Base-by-base conservation (phyloP, 2,329 filamentous ascomycete genomes). In the Nothophaeocryptopus gaeumannii region DNA sequence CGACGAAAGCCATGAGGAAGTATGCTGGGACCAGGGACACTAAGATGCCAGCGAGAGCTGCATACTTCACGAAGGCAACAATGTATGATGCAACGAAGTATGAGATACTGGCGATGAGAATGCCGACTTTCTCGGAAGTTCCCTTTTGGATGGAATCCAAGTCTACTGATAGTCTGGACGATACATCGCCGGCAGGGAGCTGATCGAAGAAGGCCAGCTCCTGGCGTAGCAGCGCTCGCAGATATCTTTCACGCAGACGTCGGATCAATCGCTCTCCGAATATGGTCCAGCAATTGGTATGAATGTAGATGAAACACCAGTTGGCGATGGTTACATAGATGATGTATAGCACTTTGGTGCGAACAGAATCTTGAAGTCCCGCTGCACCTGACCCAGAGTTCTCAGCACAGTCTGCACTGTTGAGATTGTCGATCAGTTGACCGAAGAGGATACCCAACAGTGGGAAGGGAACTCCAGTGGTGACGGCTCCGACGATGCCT, bases 111-210 rank as follows among this genome's bases (percentile, higher is more conserved):
- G 78, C 76, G 4, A 88, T 73, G 56, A 79, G 78, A 31, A 86
- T 79, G 44, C 84, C 84, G 12, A 86, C 83, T 64, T 88, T 88
- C 66, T 88, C 85, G 1, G 81, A 83, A 0, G 84, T 86, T 11
- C 85, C 85, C 0, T 78, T 77, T 60, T 85, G 84, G 44, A 88
- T 81, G 1, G 80, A 78, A 51, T 83, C 78, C 31, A 87, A 83
- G 59, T 88, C 84, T 46, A 76, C 75, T 61, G 83, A 83, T 37
- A 88, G 76, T 13, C 84, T 75, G 8, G 81, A 79, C 1, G 80
- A 77, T 10, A 86, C 78, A 63, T 86, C 81, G 12, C 83, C 83
- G 0, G 82, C 76, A 39, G 80, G 77, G 8, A 83, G 72, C 11
- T 75, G 75, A 59, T 86, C 83, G 62, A 86, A 85, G 63, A 80